phyloP scores from a whole-genome alignment of 116 monocot species.

The Cymodocea nodosa region DNA sequence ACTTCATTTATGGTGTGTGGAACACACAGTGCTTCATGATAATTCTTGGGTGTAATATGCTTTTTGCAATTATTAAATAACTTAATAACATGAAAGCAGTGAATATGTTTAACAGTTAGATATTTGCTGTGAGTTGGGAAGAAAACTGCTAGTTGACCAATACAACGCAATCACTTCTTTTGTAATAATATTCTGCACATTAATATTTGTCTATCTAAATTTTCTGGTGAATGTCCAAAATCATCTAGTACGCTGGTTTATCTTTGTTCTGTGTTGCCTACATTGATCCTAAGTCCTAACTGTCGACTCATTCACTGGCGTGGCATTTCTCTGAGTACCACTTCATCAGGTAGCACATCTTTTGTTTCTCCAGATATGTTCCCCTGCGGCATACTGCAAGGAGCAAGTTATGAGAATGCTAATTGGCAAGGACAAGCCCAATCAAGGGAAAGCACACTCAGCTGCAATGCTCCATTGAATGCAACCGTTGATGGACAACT shows the following conservation, averaged over 20 bases:
- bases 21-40: too few relatives aligned
- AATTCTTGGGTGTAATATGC: too few relatives aligned
- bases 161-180: too few relatives aligned
- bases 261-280: neutral
- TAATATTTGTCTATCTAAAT: too few relatives aligned
- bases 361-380: slow-evolving; percentile 7
- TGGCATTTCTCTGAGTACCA: neutral
- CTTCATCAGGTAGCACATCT: neutral
- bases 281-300: neutral
- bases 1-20: too few relatives aligned
- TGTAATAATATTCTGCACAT: too few relatives aligned
- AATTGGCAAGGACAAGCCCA: neutral
- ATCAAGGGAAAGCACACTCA: neutral
- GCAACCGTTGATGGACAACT: neutral
- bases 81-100: too few relatives aligned
- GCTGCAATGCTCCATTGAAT: neutral
- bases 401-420: slow-evolving; percentile 4
- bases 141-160: too few relatives aligned
- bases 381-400: neutral
- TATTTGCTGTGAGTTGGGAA: too few relatives aligned
- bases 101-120: too few relatives aligned
- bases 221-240: too few relatives aligned
- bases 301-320: neutral
- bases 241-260: neutral
- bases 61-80: too few relatives aligned